Evolutionary conservation across 1,284 basidiomycete species (phyloP).

Genomic region (Boletus mariae): DNA sequence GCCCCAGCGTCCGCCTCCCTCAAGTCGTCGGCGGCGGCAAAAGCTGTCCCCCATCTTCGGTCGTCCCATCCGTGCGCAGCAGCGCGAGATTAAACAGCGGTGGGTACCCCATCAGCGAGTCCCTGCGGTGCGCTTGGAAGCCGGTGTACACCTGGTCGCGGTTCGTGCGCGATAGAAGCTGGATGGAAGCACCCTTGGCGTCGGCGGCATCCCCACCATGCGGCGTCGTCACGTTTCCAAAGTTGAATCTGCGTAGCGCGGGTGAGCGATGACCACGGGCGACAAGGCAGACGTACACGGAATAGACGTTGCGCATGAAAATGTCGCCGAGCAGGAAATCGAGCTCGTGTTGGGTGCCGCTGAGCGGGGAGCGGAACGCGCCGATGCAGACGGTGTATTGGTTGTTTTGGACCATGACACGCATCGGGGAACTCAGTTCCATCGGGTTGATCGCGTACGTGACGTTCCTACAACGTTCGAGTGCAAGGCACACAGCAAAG

Average conservation of each 20-base stretch:
- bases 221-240: slow-evolving; percentile 18
- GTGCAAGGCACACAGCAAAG: not conserved
- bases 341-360: slow-evolving; percentile 26
- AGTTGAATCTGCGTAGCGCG: slow-evolving; percentile 12
- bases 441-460: slow-evolving; percentile 45
- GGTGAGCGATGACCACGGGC: not conserved
- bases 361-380: slow-evolving; percentile 29
- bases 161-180: slow-evolving; percentile 38
- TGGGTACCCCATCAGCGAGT: slow-evolving; percentile 30
- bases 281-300: slow-evolving; percentile 37
- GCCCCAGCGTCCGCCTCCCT: not conserved
- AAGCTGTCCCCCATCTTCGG: slow-evolving; percentile 21
- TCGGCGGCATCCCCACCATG: slow-evolving; percentile 15
- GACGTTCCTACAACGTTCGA: slow-evolving; percentile 28
- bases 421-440: slow-evolving; percentile 37
- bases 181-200: slow-evolving; percentile 35
- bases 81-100: slow-evolving; percentile 26
- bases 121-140: slow-evolving; percentile 26
- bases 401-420: slow-evolving; percentile 27
- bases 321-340: slow-evolving; percentile 50
- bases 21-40: slow-evolving; percentile 8
- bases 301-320: slow-evolving; percentile 54
- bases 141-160: slow-evolving; percentile 32
- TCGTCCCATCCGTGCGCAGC: slow-evolving; percentile 21
- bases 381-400: slow-evolving; percentile 38